A percentile compares a stretch with the other conserved stretches of the same genome.
phyloP scores from a whole-genome alignment of 371 early-diverging fungal genomes.

The Mortierella sp. region DNA sequence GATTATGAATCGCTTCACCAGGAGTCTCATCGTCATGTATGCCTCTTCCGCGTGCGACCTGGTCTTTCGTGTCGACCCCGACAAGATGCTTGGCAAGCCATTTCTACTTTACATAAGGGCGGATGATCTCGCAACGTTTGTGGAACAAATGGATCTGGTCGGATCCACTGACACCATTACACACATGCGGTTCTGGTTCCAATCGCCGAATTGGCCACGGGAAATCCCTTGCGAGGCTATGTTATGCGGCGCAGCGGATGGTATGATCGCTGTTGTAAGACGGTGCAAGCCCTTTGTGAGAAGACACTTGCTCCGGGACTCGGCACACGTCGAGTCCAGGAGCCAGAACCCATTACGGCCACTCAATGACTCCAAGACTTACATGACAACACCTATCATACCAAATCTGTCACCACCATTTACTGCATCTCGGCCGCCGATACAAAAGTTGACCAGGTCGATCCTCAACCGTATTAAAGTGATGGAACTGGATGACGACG shows the following conservation, averaged over 20 bases:
- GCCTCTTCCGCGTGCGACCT: conserved; percentile 10
- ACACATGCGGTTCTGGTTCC: conserved; percentile 27
- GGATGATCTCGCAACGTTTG: conserved; percentile 17
- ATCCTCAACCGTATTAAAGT: too few relatives aligned
- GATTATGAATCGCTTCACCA: conserved; percentile 24
- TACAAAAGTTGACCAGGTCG: too few relatives aligned
- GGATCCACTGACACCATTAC: conserved; percentile 7
- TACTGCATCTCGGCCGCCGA: too few relatives aligned
- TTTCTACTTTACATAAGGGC: conserved; percentile 16
- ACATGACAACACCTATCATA: too few relatives aligned
- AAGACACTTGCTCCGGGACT: background rate
- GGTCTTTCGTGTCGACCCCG: conserved; percentile 11
- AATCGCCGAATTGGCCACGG: conserved; percentile 11
- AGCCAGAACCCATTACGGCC: background rate
- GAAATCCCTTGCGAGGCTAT: conserved; percentile 25
- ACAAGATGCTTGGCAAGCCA: conserved; percentile 17
- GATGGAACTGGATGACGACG: too few relatives aligned
- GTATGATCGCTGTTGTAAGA: conserved; percentile 8
- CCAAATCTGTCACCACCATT: too few relatives aligned
- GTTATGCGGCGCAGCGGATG: conserved; percentile 8
- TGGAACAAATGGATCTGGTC: conserved; percentile 14
- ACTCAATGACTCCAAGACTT: too few relatives aligned
- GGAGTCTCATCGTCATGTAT: conserved; percentile 20
- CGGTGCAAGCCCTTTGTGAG: conserved; percentile 3
- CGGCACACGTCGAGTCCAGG: background rate